These are phyloP conservation scores for Plectosphaerella sp. DNA, from an alignment of 2,329 filamentous ascomycete species.

Conservation along the genomic window DNA sequence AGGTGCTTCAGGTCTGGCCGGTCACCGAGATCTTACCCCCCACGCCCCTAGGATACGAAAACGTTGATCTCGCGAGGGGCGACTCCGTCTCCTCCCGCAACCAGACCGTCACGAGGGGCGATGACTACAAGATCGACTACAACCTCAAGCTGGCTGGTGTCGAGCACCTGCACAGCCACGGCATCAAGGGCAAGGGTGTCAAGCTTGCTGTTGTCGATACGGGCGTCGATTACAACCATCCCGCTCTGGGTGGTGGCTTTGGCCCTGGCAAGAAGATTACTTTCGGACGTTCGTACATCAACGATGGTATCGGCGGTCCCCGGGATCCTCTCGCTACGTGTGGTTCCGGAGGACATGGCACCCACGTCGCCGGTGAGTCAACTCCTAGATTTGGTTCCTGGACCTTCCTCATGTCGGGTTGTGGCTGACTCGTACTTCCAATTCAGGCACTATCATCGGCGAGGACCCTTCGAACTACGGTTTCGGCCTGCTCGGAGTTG, in stretches of 20 bases:
- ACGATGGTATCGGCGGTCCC: conserved; percentile 21
- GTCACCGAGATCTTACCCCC: conserved; percentile 1
- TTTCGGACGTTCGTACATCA: conserved; percentile 42
- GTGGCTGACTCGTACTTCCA: no score
- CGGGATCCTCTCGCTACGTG: conserved; percentile 25
- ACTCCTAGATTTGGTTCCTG: no score
- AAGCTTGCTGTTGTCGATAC: conserved; percentile 19
- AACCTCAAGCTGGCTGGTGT: conserved; percentile 11
- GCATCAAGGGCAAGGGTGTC: conserved; percentile 1
- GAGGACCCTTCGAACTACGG: conserved; percentile 24
- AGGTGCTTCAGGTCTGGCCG: conserved; percentile 7
- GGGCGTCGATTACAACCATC: conserved; percentile 44
- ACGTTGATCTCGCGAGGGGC: background rate
- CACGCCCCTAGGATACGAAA: conserved; percentile 1
- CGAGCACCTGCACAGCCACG: conserved; percentile 23
- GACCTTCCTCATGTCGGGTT: no score
- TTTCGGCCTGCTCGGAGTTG: conserved; percentile 32
- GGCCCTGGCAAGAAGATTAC: conserved; percentile 42
- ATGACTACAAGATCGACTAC: conserved; percentile 6
- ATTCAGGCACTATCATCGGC: conserved; percentile 11
- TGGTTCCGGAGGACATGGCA: conserved; percentile 30
- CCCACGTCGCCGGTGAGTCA: conserved; percentile 21
- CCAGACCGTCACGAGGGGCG: conserved; percentile 4
- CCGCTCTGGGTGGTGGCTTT: conserved; percentile 48
- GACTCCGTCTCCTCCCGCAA: background rate